phyloP scores from a whole-genome alignment of 1,139 yeast genomes.

The Torulaspora pretoriensis region DNA sequence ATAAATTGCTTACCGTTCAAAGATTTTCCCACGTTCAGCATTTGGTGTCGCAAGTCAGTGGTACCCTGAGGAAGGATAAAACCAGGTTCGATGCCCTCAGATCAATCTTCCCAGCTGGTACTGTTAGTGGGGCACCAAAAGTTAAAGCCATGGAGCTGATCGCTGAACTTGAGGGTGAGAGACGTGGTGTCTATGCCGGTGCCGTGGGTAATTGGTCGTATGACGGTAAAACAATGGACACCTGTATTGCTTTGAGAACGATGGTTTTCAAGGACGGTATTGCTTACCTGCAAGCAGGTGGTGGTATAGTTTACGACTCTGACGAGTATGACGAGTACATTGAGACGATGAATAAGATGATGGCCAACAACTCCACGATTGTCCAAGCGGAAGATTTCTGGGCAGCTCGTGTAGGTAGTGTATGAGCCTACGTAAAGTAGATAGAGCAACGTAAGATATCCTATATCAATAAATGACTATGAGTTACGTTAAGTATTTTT shows the following conservation, averaged over 20 bases:
- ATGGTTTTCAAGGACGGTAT: slow-evolving; percentile 90
- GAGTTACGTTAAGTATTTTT: background rate
- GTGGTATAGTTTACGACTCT: slow-evolving; percentile 93
- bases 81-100: slow-evolving; percentile 95
- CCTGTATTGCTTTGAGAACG: slow-evolving; percentile 94
- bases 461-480: background rate
- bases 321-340: slow-evolving; percentile 93
- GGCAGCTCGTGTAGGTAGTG: slow-evolving; percentile 40
- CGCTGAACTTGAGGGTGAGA: slow-evolving; percentile 82
- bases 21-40: slow-evolving; percentile 98
- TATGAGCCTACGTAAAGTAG: slow-evolving; percentile 5
- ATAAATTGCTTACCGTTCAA: slow-evolving; percentile 81
- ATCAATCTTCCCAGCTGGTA: slow-evolving; percentile 97
- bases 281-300: slow-evolving; percentile 96
- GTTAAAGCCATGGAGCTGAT: slow-evolving; percentile 94
- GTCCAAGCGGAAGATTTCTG: slow-evolving; percentile 84
- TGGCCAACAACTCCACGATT: slow-evolving; percentile 84
- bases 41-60: slow-evolving; percentile 90
- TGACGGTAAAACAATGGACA: slow-evolving; percentile 88
- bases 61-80: slow-evolving; percentile 75
- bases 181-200: slow-evolving; percentile 96
- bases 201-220: slow-evolving; percentile 99
- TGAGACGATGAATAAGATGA: slow-evolving; percentile 97
- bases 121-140: slow-evolving; percentile 97
- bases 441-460: background rate